Percentiles rank a stretch among this genome's conserved stretches.
phyloP scores from a whole-genome alignment of 2,329 filamentous ascomycete genomes.

The Colletotrichum incanum region DNA sequence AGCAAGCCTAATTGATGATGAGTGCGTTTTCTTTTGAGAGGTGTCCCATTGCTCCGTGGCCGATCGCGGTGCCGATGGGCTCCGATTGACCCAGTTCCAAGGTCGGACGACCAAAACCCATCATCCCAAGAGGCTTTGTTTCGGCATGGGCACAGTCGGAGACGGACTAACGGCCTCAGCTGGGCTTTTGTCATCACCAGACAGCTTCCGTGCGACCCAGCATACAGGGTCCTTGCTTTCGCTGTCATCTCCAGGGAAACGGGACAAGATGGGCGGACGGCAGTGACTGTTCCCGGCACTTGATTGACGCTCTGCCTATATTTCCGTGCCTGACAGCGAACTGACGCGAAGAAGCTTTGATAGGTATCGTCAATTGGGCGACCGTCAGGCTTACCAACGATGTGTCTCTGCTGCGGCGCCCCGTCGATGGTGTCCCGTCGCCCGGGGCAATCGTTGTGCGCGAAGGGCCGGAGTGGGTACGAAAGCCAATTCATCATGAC shows the following conservation, averaged over 20 bases:
- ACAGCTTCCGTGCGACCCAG: constrained; percentile 20
- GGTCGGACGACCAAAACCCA: constrained; percentile 20
- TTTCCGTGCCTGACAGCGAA: not conserved
- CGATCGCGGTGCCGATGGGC: constrained; percentile 37
- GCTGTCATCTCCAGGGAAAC: constrained; percentile 33
- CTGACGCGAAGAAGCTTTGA: constrained; percentile 12
- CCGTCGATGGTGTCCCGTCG: constrained; percentile 14
- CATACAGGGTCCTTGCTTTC: constrained; percentile 1
- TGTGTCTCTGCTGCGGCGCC: constrained; percentile 17
- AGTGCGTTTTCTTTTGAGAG: constrained; percentile 21
- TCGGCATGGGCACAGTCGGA: constrained; percentile 32
- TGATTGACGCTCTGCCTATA: not conserved
- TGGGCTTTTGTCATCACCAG: constrained; percentile 30
- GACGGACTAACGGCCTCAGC: constrained; percentile 10
- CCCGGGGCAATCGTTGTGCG: constrained; percentile 34
- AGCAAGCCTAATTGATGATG: constrained; percentile 26
- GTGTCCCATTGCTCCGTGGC: constrained; percentile 16
- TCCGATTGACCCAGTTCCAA: constrained; percentile 10
- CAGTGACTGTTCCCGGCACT: not conserved
- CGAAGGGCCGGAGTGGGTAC: constrained; percentile 23
- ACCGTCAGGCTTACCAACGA: constrained; percentile 18
- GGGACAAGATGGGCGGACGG: constrained; percentile 11
- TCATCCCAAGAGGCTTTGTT: constrained; percentile 17
- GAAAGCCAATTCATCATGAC: constrained; percentile 34
- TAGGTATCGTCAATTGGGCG: constrained; percentile 1